A percentile compares a stretch with the other conserved stretches of the same genome.
These are phyloP conservation scores for Podila minutissima DNA, from an alignment of 192 early-diverging fungal genomes.

Conservation along the genomic window DNA sequence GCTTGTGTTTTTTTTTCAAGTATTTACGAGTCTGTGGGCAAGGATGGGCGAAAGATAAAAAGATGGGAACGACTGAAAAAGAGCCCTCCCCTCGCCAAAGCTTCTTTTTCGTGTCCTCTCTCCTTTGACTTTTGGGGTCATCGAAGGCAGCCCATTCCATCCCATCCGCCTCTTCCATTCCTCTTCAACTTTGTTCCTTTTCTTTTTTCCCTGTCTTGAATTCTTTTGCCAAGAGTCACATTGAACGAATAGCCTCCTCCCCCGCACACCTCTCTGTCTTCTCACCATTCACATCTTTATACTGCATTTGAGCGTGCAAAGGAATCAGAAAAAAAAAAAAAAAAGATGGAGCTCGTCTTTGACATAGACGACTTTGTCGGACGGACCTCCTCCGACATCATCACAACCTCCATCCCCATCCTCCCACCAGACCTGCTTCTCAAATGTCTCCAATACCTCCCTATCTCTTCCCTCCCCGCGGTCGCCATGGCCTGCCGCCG, in stretches of 20 bases:
- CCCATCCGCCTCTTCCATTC: background rate
- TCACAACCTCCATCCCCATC: conserved; percentile 44
- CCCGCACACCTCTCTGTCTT: too few species aligned
- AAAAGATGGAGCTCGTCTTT: conserved; percentile 51
- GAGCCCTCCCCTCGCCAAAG: background rate
- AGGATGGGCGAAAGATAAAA: too few species aligned
- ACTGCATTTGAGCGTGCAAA: background rate
- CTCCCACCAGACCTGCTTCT: conserved; percentile 60
- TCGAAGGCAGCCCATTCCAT: background rate
- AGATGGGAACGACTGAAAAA: too few species aligned
- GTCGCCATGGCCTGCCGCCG: conserved; percentile 72
- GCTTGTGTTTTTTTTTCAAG: too few species aligned
- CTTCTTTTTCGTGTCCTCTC: background rate
- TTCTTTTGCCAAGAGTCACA: too few species aligned
- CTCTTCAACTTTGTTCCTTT: too few species aligned
- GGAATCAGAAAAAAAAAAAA: background rate
- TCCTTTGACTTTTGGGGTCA: background rate
- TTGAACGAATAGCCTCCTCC: too few species aligned
- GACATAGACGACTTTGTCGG: conserved; percentile 41
- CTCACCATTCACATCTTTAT: too few species aligned
- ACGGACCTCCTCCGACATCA: conserved; percentile 27
- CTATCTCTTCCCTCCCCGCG: conserved; percentile 55
- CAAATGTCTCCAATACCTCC: conserved; percentile 57
- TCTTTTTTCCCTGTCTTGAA: too few species aligned
- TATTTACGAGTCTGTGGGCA: too few species aligned